These are phyloP conservation scores for Aspergillus calidoustus DNA, from an alignment of 2,329 filamentous ascomycete species.

Conservation along the genomic window DNA sequence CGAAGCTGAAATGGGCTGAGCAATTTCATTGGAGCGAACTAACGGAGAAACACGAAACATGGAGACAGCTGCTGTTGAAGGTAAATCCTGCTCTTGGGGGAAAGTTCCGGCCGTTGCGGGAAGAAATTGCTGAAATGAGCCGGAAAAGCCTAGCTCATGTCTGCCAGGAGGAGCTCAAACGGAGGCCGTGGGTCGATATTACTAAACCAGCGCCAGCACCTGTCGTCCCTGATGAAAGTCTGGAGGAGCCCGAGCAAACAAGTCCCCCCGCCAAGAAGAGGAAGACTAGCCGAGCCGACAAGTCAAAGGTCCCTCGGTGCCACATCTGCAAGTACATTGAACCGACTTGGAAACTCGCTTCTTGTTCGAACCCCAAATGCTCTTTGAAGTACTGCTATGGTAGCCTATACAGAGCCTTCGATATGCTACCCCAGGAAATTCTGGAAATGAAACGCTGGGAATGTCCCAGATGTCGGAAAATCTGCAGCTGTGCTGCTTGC, in stretches of 20 bases:
- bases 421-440: conserved; percentile 80
- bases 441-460: conserved; percentile 84
- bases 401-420: conserved; percentile 88
- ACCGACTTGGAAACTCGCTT: conserved; percentile 80
- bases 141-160: conserved; percentile 87
- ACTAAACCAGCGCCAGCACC: conserved; percentile 66
- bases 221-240: conserved; percentile 37
- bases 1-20: conserved; percentile 85
- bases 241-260: conserved; percentile 61
- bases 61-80: conserved; percentile 77
- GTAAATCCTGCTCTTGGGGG: conserved; percentile 71
- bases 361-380: conserved; percentile 73
- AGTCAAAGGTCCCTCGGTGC: conserved; percentile 63
- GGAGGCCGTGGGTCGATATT: conserved; percentile 81
- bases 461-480: conserved; percentile 82
- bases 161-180: conserved; percentile 85
- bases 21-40: conserved; percentile 88
- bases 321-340: conserved; percentile 85
- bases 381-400: conserved; percentile 78
- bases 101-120: conserved; percentile 63
- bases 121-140: conserved; percentile 67
- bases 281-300: conserved; percentile 56
- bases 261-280: conserved; percentile 66
- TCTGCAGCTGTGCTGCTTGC: conserved; percentile 86
- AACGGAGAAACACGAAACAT: conserved; percentile 76